Evolutionary conservation across 208 protist species (phyloP).

Genomic region (Angomonas deanei): DNA sequence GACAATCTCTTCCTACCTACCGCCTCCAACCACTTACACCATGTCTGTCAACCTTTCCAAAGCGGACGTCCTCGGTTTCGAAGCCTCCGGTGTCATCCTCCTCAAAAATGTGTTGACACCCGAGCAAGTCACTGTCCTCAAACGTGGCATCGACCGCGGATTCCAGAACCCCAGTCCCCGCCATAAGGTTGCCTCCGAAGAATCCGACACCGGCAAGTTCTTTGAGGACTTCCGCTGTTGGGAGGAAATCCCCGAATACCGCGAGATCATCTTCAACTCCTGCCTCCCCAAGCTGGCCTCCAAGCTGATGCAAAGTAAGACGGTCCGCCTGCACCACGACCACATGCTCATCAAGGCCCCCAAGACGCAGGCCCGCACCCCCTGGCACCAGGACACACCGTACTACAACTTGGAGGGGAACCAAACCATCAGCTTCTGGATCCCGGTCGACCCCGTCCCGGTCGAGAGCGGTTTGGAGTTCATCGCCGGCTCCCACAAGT

Average conservation of each 20-base stretch:
- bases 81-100: conserved; percentile 12
- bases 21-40: too few species aligned
- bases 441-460: conserved; percentile 31
- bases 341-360: conserved; percentile 42
- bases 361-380: conserved; percentile 31
- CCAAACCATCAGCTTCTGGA: conserved; percentile 45
- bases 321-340: conserved; percentile 32
- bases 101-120: conserved; percentile 14
- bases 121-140: conserved; percentile 24
- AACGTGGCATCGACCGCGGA: conserved; percentile 21
- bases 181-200: conserved; percentile 31
- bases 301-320: conserved; percentile 23
- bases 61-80: conserved; percentile 12
- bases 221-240: conserved; percentile 52
- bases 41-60: conserved; percentile 10
- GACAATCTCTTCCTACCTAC: too few species aligned
- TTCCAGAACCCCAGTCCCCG: conserved; percentile 18
- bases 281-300: conserved; percentile 20
- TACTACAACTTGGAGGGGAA: conserved; percentile 50
- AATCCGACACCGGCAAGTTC: conserved; percentile 34
- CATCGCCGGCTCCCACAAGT: conserved; percentile 31
- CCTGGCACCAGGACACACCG: conserved; percentile 44
- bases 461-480: conserved; percentile 40
- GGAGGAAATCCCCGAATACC: conserved; percentile 35
- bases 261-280: conserved; percentile 29